A percentile compares a stretch with the other conserved stretches of the same genome.
These are phyloP conservation scores for Mediolabrus comicus DNA, from an alignment of 108 stramenopile genomes.

Conservation along the genomic window DNA sequence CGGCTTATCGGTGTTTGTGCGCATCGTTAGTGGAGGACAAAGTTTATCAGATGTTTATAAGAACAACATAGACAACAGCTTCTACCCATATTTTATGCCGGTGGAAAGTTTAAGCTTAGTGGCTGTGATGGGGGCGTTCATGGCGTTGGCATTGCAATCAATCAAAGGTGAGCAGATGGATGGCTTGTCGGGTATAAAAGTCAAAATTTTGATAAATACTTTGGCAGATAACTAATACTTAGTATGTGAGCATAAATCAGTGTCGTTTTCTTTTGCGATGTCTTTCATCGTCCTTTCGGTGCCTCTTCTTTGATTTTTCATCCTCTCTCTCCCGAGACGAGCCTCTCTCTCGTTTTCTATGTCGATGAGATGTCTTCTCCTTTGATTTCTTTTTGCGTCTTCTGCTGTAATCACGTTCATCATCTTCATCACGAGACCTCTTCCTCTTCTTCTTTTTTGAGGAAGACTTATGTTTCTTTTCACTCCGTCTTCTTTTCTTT, in stretches of 20 bases:
- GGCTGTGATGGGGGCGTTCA: slow-evolving; percentile 45
- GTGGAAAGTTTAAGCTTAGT: slow-evolving; percentile 30
- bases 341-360: not conserved
- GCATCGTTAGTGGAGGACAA: slow-evolving; percentile 42
- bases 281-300: not conserved
- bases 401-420: not conserved
- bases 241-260: not conserved
- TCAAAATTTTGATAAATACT: not conserved
- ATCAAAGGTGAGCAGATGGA: slow-evolving; percentile 47
- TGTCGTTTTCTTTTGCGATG: not conserved
- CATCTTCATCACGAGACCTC: not conserved
- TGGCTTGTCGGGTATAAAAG: not conserved
- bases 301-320: not conserved
- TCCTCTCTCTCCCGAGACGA: too few relatives aligned
- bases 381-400: not conserved
- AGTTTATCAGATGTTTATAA: slow-evolving; percentile 8
- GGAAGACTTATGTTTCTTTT: not conserved
- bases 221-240: not conserved
- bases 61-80: not conserved
- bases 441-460: not conserved
- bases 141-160: slow-evolving; percentile 36
- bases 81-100: not conserved
- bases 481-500: not conserved
- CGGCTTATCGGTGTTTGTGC: slow-evolving; percentile 40
- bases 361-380: slow-evolving; percentile 12